These are phyloP conservation scores for Phoma sp. DNA, from an alignment of 2,329 filamentous ascomycete species.

Conservation along the genomic window DNA sequence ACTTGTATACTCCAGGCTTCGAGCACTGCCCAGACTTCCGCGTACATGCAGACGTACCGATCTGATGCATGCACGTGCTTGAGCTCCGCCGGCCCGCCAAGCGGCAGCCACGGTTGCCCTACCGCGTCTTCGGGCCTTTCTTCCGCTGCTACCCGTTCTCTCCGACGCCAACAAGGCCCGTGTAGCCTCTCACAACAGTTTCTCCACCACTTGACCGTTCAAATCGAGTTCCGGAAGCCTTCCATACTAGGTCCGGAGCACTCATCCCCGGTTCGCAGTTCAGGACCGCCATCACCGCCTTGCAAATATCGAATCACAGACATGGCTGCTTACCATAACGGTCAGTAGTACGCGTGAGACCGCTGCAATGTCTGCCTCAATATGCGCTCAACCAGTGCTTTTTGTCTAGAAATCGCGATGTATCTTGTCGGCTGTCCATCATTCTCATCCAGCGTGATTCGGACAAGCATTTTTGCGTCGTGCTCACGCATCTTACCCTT, in stretches of 20 bases:
- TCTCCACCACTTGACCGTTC: conserved; percentile 44
- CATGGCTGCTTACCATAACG: conserved; percentile 26
- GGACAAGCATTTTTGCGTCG: conserved; percentile 21
- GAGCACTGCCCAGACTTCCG: conserved; percentile 9
- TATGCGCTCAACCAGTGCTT: conserved; percentile 30
- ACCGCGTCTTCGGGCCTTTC: conserved; percentile 45
- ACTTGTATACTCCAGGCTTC: conserved; percentile 8
- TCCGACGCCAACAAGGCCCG: conserved; percentile 38
- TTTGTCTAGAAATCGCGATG: conserved; percentile 26
- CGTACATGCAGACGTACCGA: conserved; percentile 15
- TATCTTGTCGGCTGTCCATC: conserved; percentile 23
- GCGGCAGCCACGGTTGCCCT: no score
- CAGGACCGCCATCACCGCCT: conserved; percentile 46
- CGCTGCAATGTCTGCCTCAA: conserved; percentile 31
- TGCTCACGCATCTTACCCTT: conserved; percentile 25
- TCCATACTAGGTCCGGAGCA: conserved; percentile 39
- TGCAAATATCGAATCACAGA: conserved; percentile 35
- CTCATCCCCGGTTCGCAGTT: conserved; percentile 32
- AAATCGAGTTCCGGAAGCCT: conserved; percentile 28
- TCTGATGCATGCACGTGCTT: conserved; percentile 24
- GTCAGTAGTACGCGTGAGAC: conserved; percentile 24
- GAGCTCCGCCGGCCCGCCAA: no score
- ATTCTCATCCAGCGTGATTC: conserved; percentile 16
- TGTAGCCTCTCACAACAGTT: conserved; percentile 39
- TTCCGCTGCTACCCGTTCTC: conserved; percentile 38